Conservation (phyloP, 1,284 basidiomycete genomes). For the Sporisorium scitamineum region DNA sequence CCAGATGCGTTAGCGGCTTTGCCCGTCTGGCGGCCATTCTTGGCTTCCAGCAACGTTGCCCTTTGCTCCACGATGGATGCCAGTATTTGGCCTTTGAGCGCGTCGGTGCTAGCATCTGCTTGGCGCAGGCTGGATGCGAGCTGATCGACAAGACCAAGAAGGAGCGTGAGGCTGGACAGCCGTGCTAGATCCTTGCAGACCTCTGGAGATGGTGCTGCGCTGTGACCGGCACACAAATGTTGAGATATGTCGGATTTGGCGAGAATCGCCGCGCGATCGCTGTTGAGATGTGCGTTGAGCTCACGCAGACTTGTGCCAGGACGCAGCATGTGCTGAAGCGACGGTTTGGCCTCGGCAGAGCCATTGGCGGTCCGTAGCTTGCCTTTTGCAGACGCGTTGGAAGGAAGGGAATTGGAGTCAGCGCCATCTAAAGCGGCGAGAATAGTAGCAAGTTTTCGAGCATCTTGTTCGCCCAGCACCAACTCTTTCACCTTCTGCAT, state of each 20-base stretch:
- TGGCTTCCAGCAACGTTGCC: constrained; percentile 21
- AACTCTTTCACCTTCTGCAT: constrained; percentile 24
- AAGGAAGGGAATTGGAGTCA: constrained; percentile 3
- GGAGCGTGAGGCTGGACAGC: constrained; percentile 30
- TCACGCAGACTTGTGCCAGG: constrained; percentile 30
- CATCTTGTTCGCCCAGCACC: constrained; percentile 23
- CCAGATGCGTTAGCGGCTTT: background rate
- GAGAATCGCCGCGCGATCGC: constrained; percentile 27
- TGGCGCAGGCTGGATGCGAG: constrained; percentile 37
- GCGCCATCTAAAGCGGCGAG: constrained; percentile 12
- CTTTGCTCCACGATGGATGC: constrained; percentile 22
- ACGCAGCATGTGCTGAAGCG: constrained; percentile 16
- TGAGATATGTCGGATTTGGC: constrained; percentile 16
- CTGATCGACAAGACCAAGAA: constrained; percentile 43
- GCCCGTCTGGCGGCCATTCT: constrained; percentile 10
- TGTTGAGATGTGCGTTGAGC: constrained; percentile 22
- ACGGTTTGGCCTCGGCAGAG: background rate
- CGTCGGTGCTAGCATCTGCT: constrained; percentile 16
- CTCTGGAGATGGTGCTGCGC: constrained; percentile 1
- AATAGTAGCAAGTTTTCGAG: constrained; percentile 23
- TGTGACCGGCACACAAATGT: constrained; percentile 8
- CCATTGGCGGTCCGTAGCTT: constrained; percentile 11
- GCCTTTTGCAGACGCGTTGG: constrained; percentile 12
- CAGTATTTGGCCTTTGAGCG: constrained; percentile 27
- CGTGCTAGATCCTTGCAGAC: constrained; percentile 15